Base-by-base conservation (phyloP, 257 asterid species). In the Sherardia arvensis region DNA sequence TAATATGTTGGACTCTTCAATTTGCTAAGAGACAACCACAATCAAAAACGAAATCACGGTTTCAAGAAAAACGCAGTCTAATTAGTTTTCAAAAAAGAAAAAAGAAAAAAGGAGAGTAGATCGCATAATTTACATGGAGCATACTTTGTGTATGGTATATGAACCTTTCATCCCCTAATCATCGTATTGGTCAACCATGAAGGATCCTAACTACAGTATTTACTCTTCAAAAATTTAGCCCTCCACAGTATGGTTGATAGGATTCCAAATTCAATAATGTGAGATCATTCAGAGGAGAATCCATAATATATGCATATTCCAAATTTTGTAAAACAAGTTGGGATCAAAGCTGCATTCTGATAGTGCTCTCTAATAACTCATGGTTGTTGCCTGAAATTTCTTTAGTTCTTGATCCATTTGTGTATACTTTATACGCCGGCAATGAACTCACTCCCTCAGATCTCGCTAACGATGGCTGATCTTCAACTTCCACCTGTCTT, bases 401-500 rank as follows among this genome's bases (percentile, higher is more conserved):
- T 66, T 54, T 74, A 1, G 78, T 77, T 58, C 78, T 75, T 62
- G 81, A 75, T 30, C 91, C 91, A 15, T 81, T 81, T 30, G 68
- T 68, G 72, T 84, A 81, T 47, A 84, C 72, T 59, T 79, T 62
- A 69, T 81, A 79, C 15, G 79, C 65, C 3, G 91, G 91, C 64
- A 84, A 73, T 20, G 74, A 47, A 61, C 40, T 76, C 29, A 81
- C 63, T 15, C 82, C 85, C 68, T 84, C 84, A 1, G 82, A 84
- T 72, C 74, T 76, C 26, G 71, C 77, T 17, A 84, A 3, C 8
- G 73, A 73, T 28, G 87, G 84, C 33, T 79, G 75, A 43, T 81
- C 91, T 53, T 84, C 91, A 27, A 79, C 79, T 54, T 81, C 85
- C 65, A 84, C 91, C 87, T 84, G 30, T 20, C 3, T 18, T 2